phyloP scores from a whole-genome alignment of 306 rosid species.

The Inga leiocalycina region DNA sequence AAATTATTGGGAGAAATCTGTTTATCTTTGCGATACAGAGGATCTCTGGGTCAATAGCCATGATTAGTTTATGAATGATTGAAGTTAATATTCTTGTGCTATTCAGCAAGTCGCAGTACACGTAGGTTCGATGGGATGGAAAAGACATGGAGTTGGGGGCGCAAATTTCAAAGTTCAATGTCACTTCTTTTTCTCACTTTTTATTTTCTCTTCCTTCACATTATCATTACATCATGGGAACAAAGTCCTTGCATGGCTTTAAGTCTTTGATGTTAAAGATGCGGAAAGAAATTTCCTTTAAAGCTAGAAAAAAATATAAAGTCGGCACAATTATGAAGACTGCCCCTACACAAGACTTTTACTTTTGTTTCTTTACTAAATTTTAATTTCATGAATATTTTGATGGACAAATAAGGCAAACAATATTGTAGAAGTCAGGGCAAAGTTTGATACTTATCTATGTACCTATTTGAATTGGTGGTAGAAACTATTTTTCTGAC shows the following conservation, averaged over 20 bases:
- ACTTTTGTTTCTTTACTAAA: background rate
- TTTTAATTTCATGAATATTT: background rate
- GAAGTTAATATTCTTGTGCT: slow-evolving; percentile 1
- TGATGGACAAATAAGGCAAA: background rate
- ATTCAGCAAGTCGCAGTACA: slow-evolving; percentile 29
- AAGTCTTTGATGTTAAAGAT: slow-evolving; percentile 24
- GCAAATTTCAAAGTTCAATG: slow-evolving; percentile 26
- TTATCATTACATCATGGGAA: slow-evolving; percentile 15
- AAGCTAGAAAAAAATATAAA: slow-evolving; percentile 1
- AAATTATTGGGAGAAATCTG: slow-evolving; percentile 11
- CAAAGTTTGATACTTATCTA: background rate
- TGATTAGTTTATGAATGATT: slow-evolving; percentile 28
- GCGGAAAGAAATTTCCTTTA: slow-evolving; percentile 25
- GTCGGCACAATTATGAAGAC: slow-evolving; percentile 25
- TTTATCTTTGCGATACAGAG: slow-evolving; percentile 8
- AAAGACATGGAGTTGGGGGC: slow-evolving; percentile 25
- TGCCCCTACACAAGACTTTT: background rate
- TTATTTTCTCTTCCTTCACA: slow-evolving; percentile 27
- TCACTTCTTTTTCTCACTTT: background rate
- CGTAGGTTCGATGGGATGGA: background rate
- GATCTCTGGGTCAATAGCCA: slow-evolving; percentile 5
- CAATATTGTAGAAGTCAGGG: background rate
- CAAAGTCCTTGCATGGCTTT: slow-evolving; percentile 24
- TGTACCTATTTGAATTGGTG: too few species aligned
- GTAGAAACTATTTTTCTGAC: too few species aligned